phyloP scores from a whole-genome alignment of 352 stramenopile species.

The Phytophthora palmivora region DNA sequence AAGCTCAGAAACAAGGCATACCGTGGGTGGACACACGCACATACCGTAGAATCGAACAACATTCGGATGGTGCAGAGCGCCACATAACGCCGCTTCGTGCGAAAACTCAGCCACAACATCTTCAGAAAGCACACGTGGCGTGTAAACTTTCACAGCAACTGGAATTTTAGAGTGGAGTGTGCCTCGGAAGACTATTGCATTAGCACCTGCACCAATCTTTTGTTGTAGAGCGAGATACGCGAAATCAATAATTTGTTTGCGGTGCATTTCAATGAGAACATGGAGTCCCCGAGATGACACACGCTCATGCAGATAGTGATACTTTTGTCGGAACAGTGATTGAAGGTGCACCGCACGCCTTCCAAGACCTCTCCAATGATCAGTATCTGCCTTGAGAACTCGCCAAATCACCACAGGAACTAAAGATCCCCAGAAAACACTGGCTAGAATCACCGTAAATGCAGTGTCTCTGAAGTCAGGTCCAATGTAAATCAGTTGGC shows the following conservation, averaged over 20 bases:
- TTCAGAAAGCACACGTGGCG: conserved; percentile 58
- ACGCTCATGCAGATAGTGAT: conserved; percentile 55
- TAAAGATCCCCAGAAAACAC: conserved; percentile 58
- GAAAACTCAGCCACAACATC: conserved; percentile 83
- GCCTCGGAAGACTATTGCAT: conserved; percentile 69
- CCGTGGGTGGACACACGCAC: conserved; percentile 79
- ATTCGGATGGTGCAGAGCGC: conserved; percentile 77
- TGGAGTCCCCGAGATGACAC: conserved; percentile 72
- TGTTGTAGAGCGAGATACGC: conserved; percentile 54
- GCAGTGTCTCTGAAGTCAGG: conserved; percentile 29
- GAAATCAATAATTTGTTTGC: conserved; percentile 75
- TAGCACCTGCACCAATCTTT: conserved; percentile 63
- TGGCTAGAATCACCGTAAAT: conserved; percentile 44
- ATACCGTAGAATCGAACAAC: conserved; percentile 87
- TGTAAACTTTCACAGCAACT: conserved; percentile 86
- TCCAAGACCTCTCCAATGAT: conserved; percentile 74
- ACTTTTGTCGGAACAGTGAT: conserved; percentile 54
- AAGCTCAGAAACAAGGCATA: conserved; percentile 73
- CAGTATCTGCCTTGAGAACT: conserved; percentile 74
- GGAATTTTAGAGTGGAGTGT: conserved; percentile 54
- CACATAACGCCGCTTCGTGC: conserved; percentile 79
- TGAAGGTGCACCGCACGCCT: conserved; percentile 64
- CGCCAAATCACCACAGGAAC: conserved; percentile 76
- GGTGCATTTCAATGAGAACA: conserved; percentile 73
- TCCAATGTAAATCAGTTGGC: conserved; percentile 40